A percentile compares a stretch with the other conserved stretches of the same genome.
These are phyloP conservation scores for Neurospora sp. DNA, from an alignment of 495 filamentous ascomycete species.

Conservation along the genomic window DNA sequence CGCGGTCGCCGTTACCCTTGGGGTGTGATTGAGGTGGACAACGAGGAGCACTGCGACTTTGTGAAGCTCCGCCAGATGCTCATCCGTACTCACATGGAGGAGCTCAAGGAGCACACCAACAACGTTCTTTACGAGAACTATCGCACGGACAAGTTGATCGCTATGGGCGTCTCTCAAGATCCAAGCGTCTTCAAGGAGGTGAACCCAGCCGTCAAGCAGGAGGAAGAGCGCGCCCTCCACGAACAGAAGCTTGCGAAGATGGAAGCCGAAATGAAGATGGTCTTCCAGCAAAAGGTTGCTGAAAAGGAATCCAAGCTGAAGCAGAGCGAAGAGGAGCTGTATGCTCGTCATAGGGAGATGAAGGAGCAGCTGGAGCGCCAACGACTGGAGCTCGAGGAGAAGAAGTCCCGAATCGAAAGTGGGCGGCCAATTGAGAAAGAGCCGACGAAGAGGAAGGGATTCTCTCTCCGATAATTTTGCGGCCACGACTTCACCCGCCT, in stretches of 20 bases:
- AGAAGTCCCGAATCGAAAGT: constrained; percentile 87
- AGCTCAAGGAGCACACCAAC: constrained; percentile 99
- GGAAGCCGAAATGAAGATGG: constrained; percentile 99
- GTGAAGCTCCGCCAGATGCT: constrained; percentile 99
- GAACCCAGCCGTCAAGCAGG: constrained; percentile 99
- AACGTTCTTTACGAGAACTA: constrained; percentile 98
- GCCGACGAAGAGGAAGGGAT: constrained; percentile 91
- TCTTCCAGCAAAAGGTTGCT: constrained; percentile 99
- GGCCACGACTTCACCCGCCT: constrained; percentile 8
- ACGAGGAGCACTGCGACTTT: constrained; percentile 99
- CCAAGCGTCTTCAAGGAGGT: constrained; percentile 99
- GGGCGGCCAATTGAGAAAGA: constrained; percentile 94
- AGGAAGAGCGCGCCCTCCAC: constrained; percentile 94
- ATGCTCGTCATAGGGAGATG: constrained; percentile 97
- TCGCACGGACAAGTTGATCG: constrained; percentile 94
- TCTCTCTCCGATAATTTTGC: constrained; percentile 77
- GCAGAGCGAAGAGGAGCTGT: constrained; percentile 97
- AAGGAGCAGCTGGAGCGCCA: constrained; percentile 97
- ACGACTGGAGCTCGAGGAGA: constrained; percentile 89
- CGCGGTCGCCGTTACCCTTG: constrained; percentile 95
- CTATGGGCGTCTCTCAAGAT: constrained; percentile 97
- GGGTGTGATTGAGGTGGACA: constrained; percentile 98
- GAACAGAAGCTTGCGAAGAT: constrained; percentile 99
- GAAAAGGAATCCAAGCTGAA: constrained; percentile 99
- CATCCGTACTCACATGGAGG: constrained; percentile 99